phyloP scores from a whole-genome alignment of 768 basidiomycete species.

The Rubroboletus satanas region DNA sequence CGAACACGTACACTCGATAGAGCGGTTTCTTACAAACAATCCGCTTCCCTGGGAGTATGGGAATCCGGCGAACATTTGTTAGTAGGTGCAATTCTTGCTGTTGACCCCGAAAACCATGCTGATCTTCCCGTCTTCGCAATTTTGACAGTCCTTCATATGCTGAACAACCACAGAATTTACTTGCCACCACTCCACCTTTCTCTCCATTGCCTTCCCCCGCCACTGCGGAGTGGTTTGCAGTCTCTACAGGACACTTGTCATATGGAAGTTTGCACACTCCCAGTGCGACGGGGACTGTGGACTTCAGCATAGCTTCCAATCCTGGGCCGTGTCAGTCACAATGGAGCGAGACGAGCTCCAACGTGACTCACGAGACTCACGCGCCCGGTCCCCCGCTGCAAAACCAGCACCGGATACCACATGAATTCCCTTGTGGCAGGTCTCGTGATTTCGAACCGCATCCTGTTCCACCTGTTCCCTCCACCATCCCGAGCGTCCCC shows the following conservation, averaged over 20 bases:
- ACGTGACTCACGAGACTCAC: neutral
- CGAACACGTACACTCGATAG: neutral
- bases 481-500: neutral
- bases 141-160: neutral
- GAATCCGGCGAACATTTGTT: neutral
- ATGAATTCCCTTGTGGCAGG: neutral
- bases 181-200: neutral
- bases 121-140: neutral
- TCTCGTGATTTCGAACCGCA: neutral
- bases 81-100: neutral
- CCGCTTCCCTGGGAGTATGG: neutral
- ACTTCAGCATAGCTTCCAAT: neutral
- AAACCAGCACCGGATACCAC: neutral
- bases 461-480: neutral
- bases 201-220: neutral
- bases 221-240: neutral
- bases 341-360: neutral
- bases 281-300: neutral
- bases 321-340: neutral
- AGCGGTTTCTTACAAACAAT: neutral
- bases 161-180: neutral
- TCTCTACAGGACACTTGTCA: neutral
- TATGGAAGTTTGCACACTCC: neutral
- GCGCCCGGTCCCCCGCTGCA: neutral
- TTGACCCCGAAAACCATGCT: neutral